Evolutionary conservation across 352 stramenopile genomes (phyloP).

Genomic region (Pythium phragmiticola): DNA sequence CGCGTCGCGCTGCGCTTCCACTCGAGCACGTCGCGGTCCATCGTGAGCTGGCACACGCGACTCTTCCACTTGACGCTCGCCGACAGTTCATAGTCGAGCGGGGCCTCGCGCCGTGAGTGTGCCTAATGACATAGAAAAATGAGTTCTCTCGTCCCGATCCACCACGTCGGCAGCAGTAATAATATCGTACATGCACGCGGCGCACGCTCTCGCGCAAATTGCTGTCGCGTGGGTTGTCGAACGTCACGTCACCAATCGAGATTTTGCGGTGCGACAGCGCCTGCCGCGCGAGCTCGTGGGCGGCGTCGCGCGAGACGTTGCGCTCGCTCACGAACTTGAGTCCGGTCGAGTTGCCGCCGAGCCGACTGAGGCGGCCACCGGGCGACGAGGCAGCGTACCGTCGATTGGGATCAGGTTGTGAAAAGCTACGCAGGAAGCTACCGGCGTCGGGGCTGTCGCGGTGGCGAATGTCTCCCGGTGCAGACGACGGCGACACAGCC

Average conservation of each 20-base stretch:
- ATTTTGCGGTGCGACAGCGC: slow-evolving; percentile 64
- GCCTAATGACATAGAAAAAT: slow-evolving; percentile 32
- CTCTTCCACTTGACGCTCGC: slow-evolving; percentile 44
- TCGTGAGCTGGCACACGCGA: slow-evolving; percentile 53
- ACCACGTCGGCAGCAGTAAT: no score
- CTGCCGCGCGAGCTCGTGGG: slow-evolving; percentile 68
- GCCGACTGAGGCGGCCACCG: slow-evolving; percentile 18
- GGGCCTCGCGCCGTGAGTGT: slow-evolving; percentile 72
- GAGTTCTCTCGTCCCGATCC: not conserved
- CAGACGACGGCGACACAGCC: slow-evolving; percentile 9
- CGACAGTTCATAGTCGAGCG: slow-evolving; percentile 61
- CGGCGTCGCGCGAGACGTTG: slow-evolving; percentile 44
- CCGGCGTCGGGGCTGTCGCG: slow-evolving; percentile 18
- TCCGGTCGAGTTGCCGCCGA: slow-evolving; percentile 17
- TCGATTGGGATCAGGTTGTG: slow-evolving; percentile 6
- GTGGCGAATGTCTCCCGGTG: not conserved
- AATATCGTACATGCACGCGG: slow-evolving; percentile 48
- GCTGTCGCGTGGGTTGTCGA: slow-evolving; percentile 61
- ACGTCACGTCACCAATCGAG: slow-evolving; percentile 73
- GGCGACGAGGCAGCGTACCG: slow-evolving; percentile 24
- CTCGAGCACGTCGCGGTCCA: slow-evolving; percentile 60
- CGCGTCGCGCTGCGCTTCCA: slow-evolving; percentile 46
- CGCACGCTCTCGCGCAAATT: slow-evolving; percentile 76
- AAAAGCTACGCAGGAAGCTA: slow-evolving; percentile 12
- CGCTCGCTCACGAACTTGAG: slow-evolving; percentile 36